Evolutionary conservation across 441 rosid species (phyloP), one percentile per base, ranked within the genome.

Genomic region (Erodium trifolium): DNA sequence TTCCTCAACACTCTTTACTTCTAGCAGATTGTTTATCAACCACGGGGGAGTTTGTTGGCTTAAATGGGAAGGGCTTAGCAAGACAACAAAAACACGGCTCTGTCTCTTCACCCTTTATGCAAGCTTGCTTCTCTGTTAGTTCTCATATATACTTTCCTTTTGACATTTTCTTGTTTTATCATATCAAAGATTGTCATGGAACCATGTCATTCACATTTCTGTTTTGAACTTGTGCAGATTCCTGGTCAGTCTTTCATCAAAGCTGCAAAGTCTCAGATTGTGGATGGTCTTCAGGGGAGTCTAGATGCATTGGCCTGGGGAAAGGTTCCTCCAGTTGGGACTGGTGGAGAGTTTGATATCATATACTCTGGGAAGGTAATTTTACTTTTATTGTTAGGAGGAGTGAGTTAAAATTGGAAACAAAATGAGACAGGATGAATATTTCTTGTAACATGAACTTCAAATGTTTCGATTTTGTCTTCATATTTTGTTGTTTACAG

Each of bases 281-380:
- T n/a, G 43, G 98, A 93, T 74, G 70, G 86, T 75, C 93, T 96
- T 73, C 87, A 80, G 70, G 99, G 99, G 35, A 84, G 87, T 70
- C 67, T 96, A 4, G 99, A 93, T 72, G 87, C 97, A 19, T 78
- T 93, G 73, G 86, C 90, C 4, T 96, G 99, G 99, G 99, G 98
- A 64, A 87, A 79, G 79, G 68, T 79, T 79, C 96, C 98, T 68
- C 68, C 74, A 55, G 75, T 80, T 11, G 99, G 98, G 67, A 91
- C 96, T 4, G 94, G 87, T 59, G 89, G 90, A 71, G 86, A 86
- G 2, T 95, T 95, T 51, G 98, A 92, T 63, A 79, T 95, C 62
- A 63, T 92, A 41, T 86, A 82, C 64, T 78, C 96, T 7, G 75
- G 78, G 68, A 82, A 87, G 92, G 99, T 89, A 79, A 37, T 73